Percentiles rank a stretch among this genome's conserved stretches.
These are phyloP conservation scores for Ambrosia artemisiifolia DNA, from an alignment of 129 eudicot species.

Conservation along the genomic window DNA sequence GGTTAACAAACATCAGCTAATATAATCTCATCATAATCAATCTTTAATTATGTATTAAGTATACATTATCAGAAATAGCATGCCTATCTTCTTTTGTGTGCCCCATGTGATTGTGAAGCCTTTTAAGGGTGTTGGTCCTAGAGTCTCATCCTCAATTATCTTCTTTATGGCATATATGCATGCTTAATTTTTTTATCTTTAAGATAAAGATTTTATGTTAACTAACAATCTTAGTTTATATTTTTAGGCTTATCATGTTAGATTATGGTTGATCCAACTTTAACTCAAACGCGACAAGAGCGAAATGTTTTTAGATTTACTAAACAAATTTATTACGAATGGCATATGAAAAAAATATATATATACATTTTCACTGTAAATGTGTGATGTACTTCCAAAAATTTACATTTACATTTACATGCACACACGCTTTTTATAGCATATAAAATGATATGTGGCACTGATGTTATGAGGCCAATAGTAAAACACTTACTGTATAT, in stretches of 20 bases:
- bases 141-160: conserved; percentile 10
- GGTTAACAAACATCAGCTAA: conserved; percentile 51
- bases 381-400: not conserved
- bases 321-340: not conserved
- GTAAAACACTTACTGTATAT: not conserved
- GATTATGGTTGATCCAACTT: conserved; percentile 6
- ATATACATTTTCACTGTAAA: not conserved
- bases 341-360: too few species aligned
- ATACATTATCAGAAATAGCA: conserved; percentile 31
- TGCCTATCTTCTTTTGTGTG: conserved; percentile 35
- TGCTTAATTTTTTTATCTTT: not conserved
- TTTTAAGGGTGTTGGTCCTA: conserved; percentile 12
- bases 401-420: too few species aligned
- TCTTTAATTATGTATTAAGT: conserved; percentile 38
- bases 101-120: conserved; percentile 33
- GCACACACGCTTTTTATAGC: too few species aligned
- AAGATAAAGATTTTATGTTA: conserved; percentile 11
- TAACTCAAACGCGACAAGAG: not conserved
- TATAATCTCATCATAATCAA: conserved; percentile 36
- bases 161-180: not conserved
- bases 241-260: not conserved
- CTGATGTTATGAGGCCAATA: not conserved
- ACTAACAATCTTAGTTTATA: conserved; percentile 5
- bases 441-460: not conserved
- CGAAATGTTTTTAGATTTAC: not conserved